Evolutionary conservation across 495 filamentous ascomycete genomes (phyloP).

Genomic region (Aspergillus conjunctus): DNA sequence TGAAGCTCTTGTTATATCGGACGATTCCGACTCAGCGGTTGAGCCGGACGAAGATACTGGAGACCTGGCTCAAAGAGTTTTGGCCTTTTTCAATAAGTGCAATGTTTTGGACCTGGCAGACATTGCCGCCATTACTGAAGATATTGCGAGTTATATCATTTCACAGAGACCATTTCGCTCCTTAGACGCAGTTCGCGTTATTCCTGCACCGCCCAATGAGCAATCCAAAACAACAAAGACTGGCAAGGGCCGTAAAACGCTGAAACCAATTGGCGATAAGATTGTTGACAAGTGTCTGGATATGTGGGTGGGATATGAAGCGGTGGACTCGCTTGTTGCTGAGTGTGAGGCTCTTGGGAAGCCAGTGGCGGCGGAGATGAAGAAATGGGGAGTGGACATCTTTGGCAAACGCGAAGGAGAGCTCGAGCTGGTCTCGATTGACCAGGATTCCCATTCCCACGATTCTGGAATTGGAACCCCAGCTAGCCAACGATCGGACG

Average conservation of each 20-base stretch:
- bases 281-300: constrained; percentile 71
- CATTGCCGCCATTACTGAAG: constrained; percentile 70
- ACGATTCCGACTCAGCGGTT: constrained; percentile 59
- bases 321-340: constrained; percentile 75
- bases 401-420: constrained; percentile 69
- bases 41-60: constrained; percentile 41
- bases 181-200: constrained; percentile 62
- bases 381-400: constrained; percentile 75
- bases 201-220: constrained; percentile 51
- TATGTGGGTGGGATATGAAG: constrained; percentile 73
- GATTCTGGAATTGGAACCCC: constrained; percentile 81
- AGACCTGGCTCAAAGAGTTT: constrained; percentile 56
- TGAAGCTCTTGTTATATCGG: constrained; percentile 47
- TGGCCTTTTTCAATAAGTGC: constrained; percentile 85
- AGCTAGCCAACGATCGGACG: constrained; percentile 52
- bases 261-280: constrained; percentile 65
- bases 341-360: constrained; percentile 71
- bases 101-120: constrained; percentile 70
- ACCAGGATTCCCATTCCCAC: constrained; percentile 39
- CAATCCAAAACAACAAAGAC: constrained; percentile 48
- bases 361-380: constrained; percentile 68
- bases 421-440: constrained; percentile 65
- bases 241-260: constrained; percentile 49
- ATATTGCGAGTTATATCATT: constrained; percentile 65
- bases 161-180: constrained; percentile 67